Conservation (phyloP, 1,284 basidiomycete genomes). For the Ceratobasidium sp. region DNA sequence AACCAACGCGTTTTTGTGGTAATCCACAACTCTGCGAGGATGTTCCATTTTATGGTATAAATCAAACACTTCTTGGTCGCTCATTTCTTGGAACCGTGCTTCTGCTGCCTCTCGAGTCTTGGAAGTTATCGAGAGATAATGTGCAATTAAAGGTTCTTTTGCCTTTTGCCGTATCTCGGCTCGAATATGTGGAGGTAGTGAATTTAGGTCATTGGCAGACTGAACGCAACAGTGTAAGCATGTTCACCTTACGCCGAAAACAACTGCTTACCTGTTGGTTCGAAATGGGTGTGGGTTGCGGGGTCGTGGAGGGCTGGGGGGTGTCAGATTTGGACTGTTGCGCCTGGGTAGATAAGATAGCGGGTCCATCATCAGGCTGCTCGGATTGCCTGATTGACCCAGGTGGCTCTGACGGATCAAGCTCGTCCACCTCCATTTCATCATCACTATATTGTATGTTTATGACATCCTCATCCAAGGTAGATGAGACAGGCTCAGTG, state of each 20-base stretch:
- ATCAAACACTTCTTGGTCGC: slow-evolving; percentile 24
- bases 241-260: not conserved
- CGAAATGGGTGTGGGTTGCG: not conserved
- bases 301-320: not conserved
- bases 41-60: slow-evolving; percentile 4
- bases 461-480: slow-evolving; percentile 8
- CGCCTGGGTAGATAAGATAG: not conserved
- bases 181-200: slow-evolving; percentile 7
- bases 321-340: not conserved
- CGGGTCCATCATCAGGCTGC: not conserved
- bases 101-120: slow-evolving; percentile 17
- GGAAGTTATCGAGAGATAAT: slow-evolving; percentile 13
- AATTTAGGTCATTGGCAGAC: not conserved
- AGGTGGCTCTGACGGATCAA: not conserved
- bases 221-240: not conserved
- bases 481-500: not conserved
- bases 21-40: not conserved
- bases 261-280: slow-evolving; percentile 1
- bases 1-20: not conserved
- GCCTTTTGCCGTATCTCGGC: slow-evolving; percentile 6
- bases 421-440: slow-evolving; percentile 13
- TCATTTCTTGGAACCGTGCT: not conserved
- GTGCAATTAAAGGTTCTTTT: slow-evolving; percentile 12
- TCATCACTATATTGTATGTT: slow-evolving; percentile 28
- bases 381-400: not conserved